A percentile compares a stretch with the other conserved stretches of the same genome.
phyloP scores from a whole-genome alignment of 257 asterid species.

The Capsicum pubescens region DNA sequence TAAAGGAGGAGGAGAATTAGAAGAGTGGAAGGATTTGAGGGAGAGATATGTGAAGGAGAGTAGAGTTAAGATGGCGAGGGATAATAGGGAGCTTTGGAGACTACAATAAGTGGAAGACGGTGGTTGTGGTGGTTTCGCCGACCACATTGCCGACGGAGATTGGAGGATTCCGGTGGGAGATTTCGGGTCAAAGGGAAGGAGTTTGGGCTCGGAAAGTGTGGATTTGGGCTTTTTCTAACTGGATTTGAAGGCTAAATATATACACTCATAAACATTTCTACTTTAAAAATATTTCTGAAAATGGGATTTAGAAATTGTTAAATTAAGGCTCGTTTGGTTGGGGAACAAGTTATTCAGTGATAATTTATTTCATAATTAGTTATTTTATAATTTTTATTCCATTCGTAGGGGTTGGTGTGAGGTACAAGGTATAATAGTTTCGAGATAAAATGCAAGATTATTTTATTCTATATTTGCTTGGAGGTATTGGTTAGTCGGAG shows the following conservation, averaged over 20 bases:
- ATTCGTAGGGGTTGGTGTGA: too few relatives aligned
- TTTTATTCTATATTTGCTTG: too few relatives aligned
- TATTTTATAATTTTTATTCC: too few relatives aligned
- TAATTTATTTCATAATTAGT: too few relatives aligned
- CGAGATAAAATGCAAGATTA: too few relatives aligned
- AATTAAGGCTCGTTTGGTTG: too few relatives aligned
- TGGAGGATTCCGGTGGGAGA: conserved; percentile 20
- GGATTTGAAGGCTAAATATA: not conserved
- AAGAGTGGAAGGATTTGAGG: conserved; percentile 39
- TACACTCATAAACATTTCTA: not conserved
- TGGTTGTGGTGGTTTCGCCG: conserved; percentile 56
- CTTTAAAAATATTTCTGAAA: too few relatives aligned
- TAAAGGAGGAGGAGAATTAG: conserved; percentile 16
- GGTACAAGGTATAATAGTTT: too few relatives aligned
- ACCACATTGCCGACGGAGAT: conserved; percentile 68
- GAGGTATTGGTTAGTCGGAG: too few relatives aligned
- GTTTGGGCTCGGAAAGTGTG: not conserved
- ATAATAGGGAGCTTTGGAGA: conserved; percentile 70
- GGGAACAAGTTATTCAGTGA: too few relatives aligned
- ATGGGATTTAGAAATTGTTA: too few relatives aligned
- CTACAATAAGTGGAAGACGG: conserved; percentile 49
- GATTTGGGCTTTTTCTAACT: not conserved
- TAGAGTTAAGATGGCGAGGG: conserved; percentile 70
- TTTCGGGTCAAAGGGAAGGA: not conserved
- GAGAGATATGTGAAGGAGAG: conserved; percentile 69